phyloP scores from a whole-genome alignment of 164 flowering plant species.

The Amborella trichopoda region DNA sequence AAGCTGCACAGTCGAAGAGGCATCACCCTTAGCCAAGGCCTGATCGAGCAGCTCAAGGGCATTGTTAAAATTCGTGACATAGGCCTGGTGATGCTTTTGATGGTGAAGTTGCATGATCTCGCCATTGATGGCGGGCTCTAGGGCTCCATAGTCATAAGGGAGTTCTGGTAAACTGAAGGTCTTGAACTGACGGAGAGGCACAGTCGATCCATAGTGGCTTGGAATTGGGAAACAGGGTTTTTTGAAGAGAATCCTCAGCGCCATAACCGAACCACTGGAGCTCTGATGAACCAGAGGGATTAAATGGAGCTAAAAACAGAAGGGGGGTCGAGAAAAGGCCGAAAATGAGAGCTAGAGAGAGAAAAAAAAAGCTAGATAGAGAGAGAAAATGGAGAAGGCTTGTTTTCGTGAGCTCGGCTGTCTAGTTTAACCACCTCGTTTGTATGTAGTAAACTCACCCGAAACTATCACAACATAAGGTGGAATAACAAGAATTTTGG shows the following conservation, averaged over 20 bases:
- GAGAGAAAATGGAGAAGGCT: no score
- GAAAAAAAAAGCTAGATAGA: no score
- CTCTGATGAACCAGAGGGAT: no score
- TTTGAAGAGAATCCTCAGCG: not conserved
- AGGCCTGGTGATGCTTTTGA: constrained; percentile 92
- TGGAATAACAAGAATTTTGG: no score
- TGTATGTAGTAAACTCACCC: no score
- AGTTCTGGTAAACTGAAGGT: constrained; percentile 84
- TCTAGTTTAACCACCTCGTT: no score
- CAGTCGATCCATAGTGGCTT: not conserved
- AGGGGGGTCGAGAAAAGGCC: no score
- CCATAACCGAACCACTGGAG: no score
- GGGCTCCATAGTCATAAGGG: constrained; percentile 78
- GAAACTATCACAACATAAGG: no score
- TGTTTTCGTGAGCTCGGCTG: no score
- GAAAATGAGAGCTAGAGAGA: no score
- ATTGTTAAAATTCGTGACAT: constrained; percentile 77
- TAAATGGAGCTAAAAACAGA: no score
- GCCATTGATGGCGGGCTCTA: constrained; percentile 86
- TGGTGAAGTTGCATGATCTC: constrained; percentile 95
- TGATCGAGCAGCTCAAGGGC: constrained; percentile 77
- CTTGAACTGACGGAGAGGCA: constrained; percentile 33
- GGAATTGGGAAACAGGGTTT: not conserved
- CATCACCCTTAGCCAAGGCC: constrained; percentile 53
- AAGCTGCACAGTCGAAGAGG: constrained; percentile 50